Evolutionary conservation across 2,329 filamentous ascomycete genomes (phyloP).

Genomic region (Curvularia spicifera): DNA sequence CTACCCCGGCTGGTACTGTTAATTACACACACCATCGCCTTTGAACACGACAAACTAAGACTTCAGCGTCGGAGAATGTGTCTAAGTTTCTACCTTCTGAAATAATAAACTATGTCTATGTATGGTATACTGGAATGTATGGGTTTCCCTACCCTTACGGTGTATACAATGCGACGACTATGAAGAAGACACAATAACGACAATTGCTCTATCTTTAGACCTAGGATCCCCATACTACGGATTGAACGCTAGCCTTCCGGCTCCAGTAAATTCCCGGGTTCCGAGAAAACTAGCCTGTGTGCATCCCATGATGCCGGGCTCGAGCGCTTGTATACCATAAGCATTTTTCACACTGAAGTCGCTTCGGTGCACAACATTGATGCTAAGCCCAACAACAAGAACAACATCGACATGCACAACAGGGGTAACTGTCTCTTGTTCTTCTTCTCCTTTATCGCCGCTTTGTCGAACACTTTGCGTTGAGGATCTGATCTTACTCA

Average conservation of each 20-base stretch:
- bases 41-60: background rate
- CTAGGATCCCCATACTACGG: background rate
- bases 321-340: background rate
- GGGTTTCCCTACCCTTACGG: background rate
- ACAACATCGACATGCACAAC: background rate
- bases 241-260: background rate
- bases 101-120: background rate
- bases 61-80: background rate
- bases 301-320: background rate
- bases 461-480: background rate
- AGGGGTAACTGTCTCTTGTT: background rate
- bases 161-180: background rate
- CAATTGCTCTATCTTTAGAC: background rate
- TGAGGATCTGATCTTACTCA: background rate
- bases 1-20: too few relatives aligned
- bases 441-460: background rate
- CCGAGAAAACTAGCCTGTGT: background rate
- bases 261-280: background rate
- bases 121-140: too few relatives aligned
- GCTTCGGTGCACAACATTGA: background rate
- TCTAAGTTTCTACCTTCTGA: too few relatives aligned
- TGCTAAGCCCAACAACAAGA: background rate
- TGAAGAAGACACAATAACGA: background rate
- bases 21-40: background rate
- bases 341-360: background rate